phyloP scores from a whole-genome alignment of 768 basidiomycete genomes.

The Mycena epipterygia region DNA sequence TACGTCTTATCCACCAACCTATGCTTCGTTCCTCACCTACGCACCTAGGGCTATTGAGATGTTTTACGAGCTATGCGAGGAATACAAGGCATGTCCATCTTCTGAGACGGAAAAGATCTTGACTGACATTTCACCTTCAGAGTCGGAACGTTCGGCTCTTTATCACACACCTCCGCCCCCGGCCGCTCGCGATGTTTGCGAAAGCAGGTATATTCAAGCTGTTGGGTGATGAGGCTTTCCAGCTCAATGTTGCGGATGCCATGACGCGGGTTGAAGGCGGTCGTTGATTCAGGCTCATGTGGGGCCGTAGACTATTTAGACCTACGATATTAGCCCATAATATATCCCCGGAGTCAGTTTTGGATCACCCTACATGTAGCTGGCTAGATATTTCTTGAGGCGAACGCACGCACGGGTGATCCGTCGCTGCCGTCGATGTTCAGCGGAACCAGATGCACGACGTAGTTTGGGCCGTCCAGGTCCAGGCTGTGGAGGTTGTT shows the following conservation, averaged over 20 bases:
- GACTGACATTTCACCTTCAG: slow-evolving; percentile 44
- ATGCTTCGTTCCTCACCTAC: not conserved
- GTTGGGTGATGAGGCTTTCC: slow-evolving; percentile 62
- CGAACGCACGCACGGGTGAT: slow-evolving; percentile 80
- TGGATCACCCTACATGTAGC: not conserved
- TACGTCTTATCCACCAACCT: slow-evolving; percentile 52
- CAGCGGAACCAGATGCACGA: slow-evolving; percentile 71
- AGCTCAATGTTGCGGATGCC: slow-evolving; percentile 65
- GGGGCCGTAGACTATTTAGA: slow-evolving; percentile 3
- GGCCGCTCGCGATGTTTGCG: slow-evolving; percentile 56
- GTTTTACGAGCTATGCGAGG: slow-evolving; percentile 81
- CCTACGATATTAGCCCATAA: slow-evolving; percentile 11
- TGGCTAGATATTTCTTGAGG: slow-evolving; percentile 43
- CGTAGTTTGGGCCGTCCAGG: slow-evolving; percentile 52
- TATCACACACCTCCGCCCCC: slow-evolving; percentile 62
- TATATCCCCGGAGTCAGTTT: not conserved
- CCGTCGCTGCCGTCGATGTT: slow-evolving; percentile 73
- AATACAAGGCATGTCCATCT: slow-evolving; percentile 72
- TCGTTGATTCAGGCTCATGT: not conserved
- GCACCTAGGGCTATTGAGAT: slow-evolving; percentile 81
- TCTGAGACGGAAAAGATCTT: not conserved
- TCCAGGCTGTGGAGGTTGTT: slow-evolving; percentile 62
- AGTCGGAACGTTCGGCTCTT: slow-evolving; percentile 65
- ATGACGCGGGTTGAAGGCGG: slow-evolving; percentile 56
- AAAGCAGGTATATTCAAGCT: slow-evolving; percentile 67